Base-by-base conservation (phyloP, 2,329 filamentous ascomycete species). In the Fusarium clavum region DNA sequence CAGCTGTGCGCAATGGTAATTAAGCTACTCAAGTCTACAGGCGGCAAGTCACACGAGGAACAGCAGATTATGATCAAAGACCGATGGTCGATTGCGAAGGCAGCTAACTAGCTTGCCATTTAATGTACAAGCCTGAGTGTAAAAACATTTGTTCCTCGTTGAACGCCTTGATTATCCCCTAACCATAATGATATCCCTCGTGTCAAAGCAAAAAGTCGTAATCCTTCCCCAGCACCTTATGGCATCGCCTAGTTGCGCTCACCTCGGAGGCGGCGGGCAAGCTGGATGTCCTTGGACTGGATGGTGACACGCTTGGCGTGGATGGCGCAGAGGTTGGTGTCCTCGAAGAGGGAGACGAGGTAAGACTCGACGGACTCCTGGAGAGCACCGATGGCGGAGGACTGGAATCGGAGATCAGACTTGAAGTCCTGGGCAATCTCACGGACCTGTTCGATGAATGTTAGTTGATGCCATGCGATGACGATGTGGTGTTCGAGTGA, bases 301-400 rank as follows among this genome's bases (percentile, higher is more conserved):
- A 98, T 98, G 79, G 95, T 98, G 80, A 98, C 96, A 86, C 96
- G 94, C 91, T 98, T 98, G 85, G 96, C 95, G 86, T 98, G 96
- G 83, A 98, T 97, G 80, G 96, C 95, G 86, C 95, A 98, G 56
- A 97, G 86, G 87, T 98, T 98, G 85, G 95, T 98, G 82, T 98
- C 95, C 85, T 98, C 94, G 78, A 98, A 98, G 73, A 98, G 91
- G 46, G 94, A 97, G 84, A 98, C 94, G 78, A 99, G 92, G 86
- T 98, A 98, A 4, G 96, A 97, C 88, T 99, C 96, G 74, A 97
- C 94, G 58, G 96, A 97, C 88, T 99, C 96, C 86, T 99, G 95
- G 43, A 99, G 91, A 73, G 96, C 96, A 79, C 94, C 93, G 81
- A 99, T 98, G 82, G 96, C 96, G 48, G 95, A 97, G 25, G 94